Evolutionary conservation across 805 yeast species (phyloP).

Genomic region (Candida cerambycidarum): DNA sequence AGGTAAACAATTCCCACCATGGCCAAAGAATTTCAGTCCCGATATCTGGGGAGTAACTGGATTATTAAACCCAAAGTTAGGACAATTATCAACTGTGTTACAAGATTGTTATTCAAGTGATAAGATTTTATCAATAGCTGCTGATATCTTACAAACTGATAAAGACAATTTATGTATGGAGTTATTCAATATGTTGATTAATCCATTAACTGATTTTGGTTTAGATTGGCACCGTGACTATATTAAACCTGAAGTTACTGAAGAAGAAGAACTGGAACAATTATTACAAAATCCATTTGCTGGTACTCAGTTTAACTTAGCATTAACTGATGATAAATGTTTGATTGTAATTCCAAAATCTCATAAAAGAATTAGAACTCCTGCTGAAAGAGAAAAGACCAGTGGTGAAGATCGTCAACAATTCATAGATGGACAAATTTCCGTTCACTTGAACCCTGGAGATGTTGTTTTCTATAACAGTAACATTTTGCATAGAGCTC

Average conservation of each 20-base stretch:
- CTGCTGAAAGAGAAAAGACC: slow-evolving; percentile 43
- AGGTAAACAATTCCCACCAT: slow-evolving; percentile 58
- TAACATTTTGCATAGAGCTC: slow-evolving; percentile 50
- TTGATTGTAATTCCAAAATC: slow-evolving; percentile 50
- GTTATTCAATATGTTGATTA: slow-evolving; percentile 51
- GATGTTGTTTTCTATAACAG: slow-evolving; percentile 51
- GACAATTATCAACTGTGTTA: slow-evolving; percentile 34
- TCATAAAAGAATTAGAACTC: slow-evolving; percentile 46
- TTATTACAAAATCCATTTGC: slow-evolving; percentile 40
- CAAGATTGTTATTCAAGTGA: slow-evolving; percentile 42
- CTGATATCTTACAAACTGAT: slow-evolving; percentile 44
- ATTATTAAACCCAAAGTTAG: slow-evolving; percentile 47
- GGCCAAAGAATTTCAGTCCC: slow-evolving; percentile 51
- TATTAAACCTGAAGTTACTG: slow-evolving; percentile 46
- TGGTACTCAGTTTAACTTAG: slow-evolving; percentile 53
- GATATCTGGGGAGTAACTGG: slow-evolving; percentile 56
- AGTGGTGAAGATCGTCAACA: slow-evolving; percentile 32
- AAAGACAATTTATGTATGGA: slow-evolving; percentile 43
- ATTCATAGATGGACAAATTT: slow-evolving; percentile 38
- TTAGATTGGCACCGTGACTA: slow-evolving; percentile 55
- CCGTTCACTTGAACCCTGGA: slow-evolving; percentile 47
- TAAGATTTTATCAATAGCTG: slow-evolving; percentile 37
- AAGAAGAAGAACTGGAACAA: slow-evolving; percentile 44
- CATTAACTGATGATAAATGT: slow-evolving; percentile 46
- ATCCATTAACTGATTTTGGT: slow-evolving; percentile 53